Conservation (phyloP, 768 basidiomycete species). For the Mrakia frigida region DNA sequence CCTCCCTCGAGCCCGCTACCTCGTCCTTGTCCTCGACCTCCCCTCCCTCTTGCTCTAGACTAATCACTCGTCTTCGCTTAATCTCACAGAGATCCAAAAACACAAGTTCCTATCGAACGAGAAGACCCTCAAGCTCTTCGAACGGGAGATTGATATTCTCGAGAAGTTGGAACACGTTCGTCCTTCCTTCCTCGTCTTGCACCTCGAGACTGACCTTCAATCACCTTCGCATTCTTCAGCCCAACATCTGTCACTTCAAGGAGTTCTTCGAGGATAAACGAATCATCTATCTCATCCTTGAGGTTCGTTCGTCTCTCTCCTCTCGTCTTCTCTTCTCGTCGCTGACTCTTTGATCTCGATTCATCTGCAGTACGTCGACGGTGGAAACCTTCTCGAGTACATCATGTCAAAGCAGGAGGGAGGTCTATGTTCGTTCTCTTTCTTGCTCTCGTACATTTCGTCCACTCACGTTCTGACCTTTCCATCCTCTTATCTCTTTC, state of each 20-base stretch:
- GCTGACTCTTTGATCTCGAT: constrained; percentile 40
- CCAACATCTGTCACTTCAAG: constrained; percentile 72
- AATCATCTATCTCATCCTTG: constrained; percentile 40
- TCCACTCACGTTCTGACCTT: neutral
- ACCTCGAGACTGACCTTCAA: neutral
- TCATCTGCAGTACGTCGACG: constrained; percentile 76
- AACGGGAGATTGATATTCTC: constrained; percentile 73
- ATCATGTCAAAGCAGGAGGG: constrained; percentile 49
- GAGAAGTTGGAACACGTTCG: constrained; percentile 62
- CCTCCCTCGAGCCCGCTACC: too few species aligned
- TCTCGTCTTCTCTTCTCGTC: neutral
- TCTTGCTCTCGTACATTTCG: too few species aligned
- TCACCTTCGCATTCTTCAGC: constrained; percentile 39
- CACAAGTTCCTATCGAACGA: constrained; percentile 35
- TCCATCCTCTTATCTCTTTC: constrained; percentile 11
- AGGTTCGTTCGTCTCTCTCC: neutral
- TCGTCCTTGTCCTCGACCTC: neutral
- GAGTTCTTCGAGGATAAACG: constrained; percentile 68
- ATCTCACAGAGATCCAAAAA: constrained; percentile 28
- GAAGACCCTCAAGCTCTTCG: constrained; percentile 49
- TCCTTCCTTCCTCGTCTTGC: neutral
- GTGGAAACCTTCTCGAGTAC: constrained; percentile 80
- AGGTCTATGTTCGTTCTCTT: neutral
- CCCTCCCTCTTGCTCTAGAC: neutral
- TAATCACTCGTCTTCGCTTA: too few species aligned